These are phyloP conservation scores for Euphorbia corollata DNA, from an alignment of 441 rosid genomes.

Conservation along the genomic window DNA sequence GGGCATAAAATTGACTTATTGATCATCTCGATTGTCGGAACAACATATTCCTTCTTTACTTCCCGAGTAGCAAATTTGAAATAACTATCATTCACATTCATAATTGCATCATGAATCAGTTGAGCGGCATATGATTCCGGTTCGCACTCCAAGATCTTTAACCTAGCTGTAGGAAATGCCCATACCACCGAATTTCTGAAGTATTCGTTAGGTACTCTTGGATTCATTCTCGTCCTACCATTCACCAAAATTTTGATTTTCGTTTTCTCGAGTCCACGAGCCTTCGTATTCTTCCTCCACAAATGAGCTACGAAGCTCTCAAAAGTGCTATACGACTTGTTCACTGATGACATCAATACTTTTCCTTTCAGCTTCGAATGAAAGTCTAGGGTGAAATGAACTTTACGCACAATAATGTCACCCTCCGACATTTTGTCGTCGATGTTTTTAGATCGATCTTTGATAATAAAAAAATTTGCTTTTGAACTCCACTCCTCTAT, in stretches of 20 bases:
- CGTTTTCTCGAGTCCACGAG: constrained; percentile 11
- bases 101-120: constrained; percentile 12
- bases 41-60: constrained; percentile 3
- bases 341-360: neutral
- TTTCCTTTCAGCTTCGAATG: constrained; percentile 9
- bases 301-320: constrained; percentile 18
- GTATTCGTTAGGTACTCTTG: constrained; percentile 16
- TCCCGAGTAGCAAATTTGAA: constrained; percentile 14
- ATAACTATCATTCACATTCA: constrained; percentile 8
- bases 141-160: constrained; percentile 3
- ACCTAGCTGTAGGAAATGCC: constrained; percentile 15
- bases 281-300: constrained; percentile 14
- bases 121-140: constrained; percentile 11
- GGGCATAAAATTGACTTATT: constrained; percentile 3
- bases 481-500: constrained; percentile 9
- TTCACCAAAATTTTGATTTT: constrained; percentile 4
- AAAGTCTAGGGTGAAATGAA: constrained; percentile 17
- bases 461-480: neutral
- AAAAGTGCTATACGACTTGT: constrained; percentile 14
- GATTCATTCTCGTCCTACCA: constrained; percentile 12
- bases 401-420: constrained; percentile 8
- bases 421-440: constrained; percentile 4
- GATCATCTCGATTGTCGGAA: neutral
- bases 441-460: neutral
- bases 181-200: constrained; percentile 20